Evolutionary conservation across 2,329 filamentous ascomycete genomes (phyloP).

Genomic region (Fusarium palustre): DNA sequence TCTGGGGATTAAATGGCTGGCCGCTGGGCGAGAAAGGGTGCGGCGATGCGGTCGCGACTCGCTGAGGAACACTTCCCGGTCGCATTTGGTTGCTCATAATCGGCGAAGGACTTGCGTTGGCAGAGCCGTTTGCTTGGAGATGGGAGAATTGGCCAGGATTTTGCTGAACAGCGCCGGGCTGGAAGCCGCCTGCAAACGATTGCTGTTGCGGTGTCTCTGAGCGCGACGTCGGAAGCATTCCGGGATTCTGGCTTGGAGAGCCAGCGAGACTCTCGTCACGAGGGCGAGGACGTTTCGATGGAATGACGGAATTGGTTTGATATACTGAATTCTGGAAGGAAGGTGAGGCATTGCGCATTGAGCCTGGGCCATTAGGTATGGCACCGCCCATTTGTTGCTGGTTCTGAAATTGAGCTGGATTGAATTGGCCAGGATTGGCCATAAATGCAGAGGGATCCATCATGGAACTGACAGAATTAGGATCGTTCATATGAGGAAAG

Average conservation of each 20-base stretch:
- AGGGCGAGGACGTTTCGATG: slow-evolving; percentile 86
- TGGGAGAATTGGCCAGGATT: slow-evolving; percentile 81
- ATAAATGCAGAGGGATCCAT: slow-evolving; percentile 75
- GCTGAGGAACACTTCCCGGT: slow-evolving; percentile 76
- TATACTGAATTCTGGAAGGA: slow-evolving; percentile 81
- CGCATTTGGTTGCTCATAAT: slow-evolving; percentile 87
- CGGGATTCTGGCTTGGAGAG: slow-evolving; percentile 81
- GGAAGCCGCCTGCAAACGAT: slow-evolving; percentile 77
- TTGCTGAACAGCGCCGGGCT: slow-evolving; percentile 71
- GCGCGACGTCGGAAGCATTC: slow-evolving; percentile 82
- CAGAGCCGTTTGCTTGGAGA: slow-evolving; percentile 81
- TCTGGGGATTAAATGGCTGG: slow-evolving; percentile 77
- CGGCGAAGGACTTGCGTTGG: slow-evolving; percentile 90
- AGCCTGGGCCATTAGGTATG: slow-evolving; percentile 85
- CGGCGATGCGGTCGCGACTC: slow-evolving; percentile 91
- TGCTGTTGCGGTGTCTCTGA: slow-evolving; percentile 91
- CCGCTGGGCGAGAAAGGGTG: slow-evolving; percentile 86
- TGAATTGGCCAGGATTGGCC: slow-evolving; percentile 70
- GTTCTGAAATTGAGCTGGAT: slow-evolving; percentile 68
- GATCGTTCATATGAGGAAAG: slow-evolving; percentile 73
- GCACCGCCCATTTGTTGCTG: slow-evolving; percentile 63
- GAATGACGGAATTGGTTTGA: slow-evolving; percentile 86
- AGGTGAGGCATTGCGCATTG: slow-evolving; percentile 84
- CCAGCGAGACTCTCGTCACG: slow-evolving; percentile 86
- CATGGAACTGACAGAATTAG: slow-evolving; percentile 67